Evolutionary conservation across 805 yeast genomes (phyloP).

Genomic region (Soucietia sequanensis): DNA sequence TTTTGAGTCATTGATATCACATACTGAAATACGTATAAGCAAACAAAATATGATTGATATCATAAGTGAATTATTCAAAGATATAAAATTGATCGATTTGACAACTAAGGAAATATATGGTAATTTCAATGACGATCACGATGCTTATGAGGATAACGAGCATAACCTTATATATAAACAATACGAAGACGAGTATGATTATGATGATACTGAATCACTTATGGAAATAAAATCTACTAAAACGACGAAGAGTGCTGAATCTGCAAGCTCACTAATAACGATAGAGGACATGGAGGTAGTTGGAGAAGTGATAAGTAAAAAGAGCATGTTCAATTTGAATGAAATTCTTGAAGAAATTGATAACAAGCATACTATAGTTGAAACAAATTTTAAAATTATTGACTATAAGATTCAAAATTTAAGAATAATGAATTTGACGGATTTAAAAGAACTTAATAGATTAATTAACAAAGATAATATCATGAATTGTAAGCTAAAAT

Average conservation of each 20-base stretch:
- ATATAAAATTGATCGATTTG: conserved; percentile 16
- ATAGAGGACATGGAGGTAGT: conserved; percentile 5
- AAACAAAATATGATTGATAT: conserved; percentile 12
- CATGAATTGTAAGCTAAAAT: too few relatives aligned
- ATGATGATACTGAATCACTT: conserved; percentile 11
- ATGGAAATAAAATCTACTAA: conserved; percentile 7
- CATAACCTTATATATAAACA: neutral
- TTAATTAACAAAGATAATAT: neutral
- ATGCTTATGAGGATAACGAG: conserved; percentile 3
- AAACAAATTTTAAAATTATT: neutral
- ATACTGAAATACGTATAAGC: neutral
- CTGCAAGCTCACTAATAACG: neutral
- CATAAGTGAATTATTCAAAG: conserved; percentile 12
- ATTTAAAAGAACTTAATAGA: neutral
- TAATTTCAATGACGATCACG: conserved; percentile 8
- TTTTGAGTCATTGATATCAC: too few relatives aligned
- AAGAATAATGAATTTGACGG: neutral
- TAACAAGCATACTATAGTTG: neutral
- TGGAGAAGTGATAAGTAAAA: conserved; percentile 4
- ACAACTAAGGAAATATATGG: conserved; percentile 13
- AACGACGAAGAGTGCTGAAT: neutral
- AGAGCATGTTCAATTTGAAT: neutral
- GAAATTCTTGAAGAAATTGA: neutral
- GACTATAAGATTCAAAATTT: neutral
- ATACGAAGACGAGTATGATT: conserved; percentile 3